Evolutionary conservation across 2,329 filamentous ascomycete genomes (phyloP).

Genomic region (Neobulgaria alba): DNA sequence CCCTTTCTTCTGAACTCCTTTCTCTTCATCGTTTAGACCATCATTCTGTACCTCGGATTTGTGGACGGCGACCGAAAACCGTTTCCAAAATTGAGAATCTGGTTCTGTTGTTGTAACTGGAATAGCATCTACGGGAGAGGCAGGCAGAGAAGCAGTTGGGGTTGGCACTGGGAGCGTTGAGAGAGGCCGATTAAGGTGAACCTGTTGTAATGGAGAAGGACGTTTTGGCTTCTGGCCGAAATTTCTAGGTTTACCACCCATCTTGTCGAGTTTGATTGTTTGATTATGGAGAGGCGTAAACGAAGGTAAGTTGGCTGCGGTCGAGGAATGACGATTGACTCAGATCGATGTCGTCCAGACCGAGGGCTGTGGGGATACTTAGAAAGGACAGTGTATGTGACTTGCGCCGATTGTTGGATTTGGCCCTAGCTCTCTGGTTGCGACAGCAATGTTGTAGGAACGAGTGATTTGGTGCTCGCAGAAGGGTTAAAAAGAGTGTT

Average conservation of each 20-base stretch:
- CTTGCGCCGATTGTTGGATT: too few species aligned
- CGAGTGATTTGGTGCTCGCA: too few species aligned
- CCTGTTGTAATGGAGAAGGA: slow-evolving; percentile 28
- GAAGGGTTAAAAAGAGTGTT: too few species aligned
- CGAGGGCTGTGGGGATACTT: too few species aligned
- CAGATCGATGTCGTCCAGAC: too few species aligned
- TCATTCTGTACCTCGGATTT: slow-evolving; percentile 20
- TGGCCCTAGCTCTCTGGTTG: too few species aligned
- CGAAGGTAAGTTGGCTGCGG: too few species aligned
- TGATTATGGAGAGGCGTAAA: too few species aligned
- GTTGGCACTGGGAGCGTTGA: slow-evolving; percentile 3
- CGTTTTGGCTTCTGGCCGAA: slow-evolving; percentile 13
- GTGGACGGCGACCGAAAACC: slow-evolving; percentile 27
- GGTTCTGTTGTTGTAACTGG: slow-evolving; percentile 4
- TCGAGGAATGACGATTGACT: too few species aligned
- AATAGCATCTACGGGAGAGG: not conserved
- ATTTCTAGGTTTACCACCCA: slow-evolving; percentile 18
- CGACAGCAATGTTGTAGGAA: too few species aligned
- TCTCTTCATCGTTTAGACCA: too few species aligned
- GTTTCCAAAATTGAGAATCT: slow-evolving; percentile 29
- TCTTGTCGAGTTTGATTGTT: slow-evolving; percentile 3
- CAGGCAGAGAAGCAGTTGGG: not conserved
- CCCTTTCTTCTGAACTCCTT: slow-evolving; percentile 9
- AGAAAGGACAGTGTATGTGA: too few species aligned
- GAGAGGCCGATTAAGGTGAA: slow-evolving; percentile 19